Base-by-base conservation (phyloP, 805 yeast genomes). In the Saccharomycopsis malanga region DNA sequence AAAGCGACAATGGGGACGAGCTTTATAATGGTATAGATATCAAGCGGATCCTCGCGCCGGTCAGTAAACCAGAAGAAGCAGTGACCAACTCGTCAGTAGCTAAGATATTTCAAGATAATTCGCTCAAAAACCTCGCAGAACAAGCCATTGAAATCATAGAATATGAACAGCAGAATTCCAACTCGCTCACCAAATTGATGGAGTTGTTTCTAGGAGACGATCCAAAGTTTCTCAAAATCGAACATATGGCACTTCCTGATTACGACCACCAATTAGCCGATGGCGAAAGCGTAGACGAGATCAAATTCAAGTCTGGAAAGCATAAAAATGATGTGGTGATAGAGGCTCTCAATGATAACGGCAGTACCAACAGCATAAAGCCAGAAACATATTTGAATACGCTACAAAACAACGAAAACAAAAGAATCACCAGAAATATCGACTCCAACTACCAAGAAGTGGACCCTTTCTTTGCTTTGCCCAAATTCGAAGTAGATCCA, bases 141-240 rank as follows among this genome's bases (percentile, higher is more conserved):
- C 87, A 87, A 52, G 77, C 93, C 15, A 77, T 89, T 22, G 83
- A 83, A 45, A 67, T 82, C 52, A 83, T 93, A 42, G 89, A 86
- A 59, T 74, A 76, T 36, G 98, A 93, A 59, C 95, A 87, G 57
- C 71, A 74, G 23, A 81, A 80, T 30, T 83, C 85, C n/a, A 78
- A 80, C 49, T 76, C 80, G 58, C 68, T 88, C 45, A 76, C 83
- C 38, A 78, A 77, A 57, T 69, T 91, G 39, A 72, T 93, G 64
- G 85, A 82, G 52, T 80, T 84, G 1, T 78, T 91, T 55, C 69
- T 91, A 42, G 96, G 97, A 3, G 98, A 91, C 59, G 91, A 87
- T 60, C 84, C 94, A 54, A 70, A 70, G 38, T 79, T 78, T 46
- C 64, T 83, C 34, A 67, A 78, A 18, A 86, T 85, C 30, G 77